These are phyloP conservation scores for Plasmopara viticola DNA, from an alignment of 352 stramenopile species.

Conservation along the genomic window DNA sequence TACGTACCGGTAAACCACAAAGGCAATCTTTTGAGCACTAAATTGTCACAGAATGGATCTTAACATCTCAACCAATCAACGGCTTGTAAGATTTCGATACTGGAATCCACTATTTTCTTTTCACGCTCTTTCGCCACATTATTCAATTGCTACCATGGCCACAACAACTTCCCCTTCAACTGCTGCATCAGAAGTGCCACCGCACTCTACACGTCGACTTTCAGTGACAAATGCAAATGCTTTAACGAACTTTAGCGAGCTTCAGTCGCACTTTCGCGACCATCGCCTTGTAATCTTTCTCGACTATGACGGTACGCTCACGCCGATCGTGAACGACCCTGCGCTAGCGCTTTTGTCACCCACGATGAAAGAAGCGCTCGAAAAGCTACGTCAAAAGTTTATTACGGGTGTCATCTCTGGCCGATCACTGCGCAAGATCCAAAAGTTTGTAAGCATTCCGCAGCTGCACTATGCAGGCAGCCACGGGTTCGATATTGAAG, in stretches of 20 bases:
- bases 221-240: conserved; percentile 72
- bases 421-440: conserved; percentile 83
- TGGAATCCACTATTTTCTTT: conserved; percentile 22
- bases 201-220: conserved; percentile 26
- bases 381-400: conserved; percentile 73
- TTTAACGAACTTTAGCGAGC: conserved; percentile 56
- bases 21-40: too few relatives aligned
- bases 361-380: conserved; percentile 60
- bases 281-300: conserved; percentile 78
- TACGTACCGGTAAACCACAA: too few relatives aligned
- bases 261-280: conserved; percentile 44
- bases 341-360: conserved; percentile 58
- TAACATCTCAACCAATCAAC: conserved; percentile 17
- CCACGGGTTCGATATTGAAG: conserved; percentile 87
- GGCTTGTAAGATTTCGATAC: conserved; percentile 14
- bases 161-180: conserved; percentile 5
- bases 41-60: too few relatives aligned
- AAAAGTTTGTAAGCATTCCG: conserved; percentile 82
- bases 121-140: conserved; percentile 10
- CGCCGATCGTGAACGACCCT: conserved; percentile 86
- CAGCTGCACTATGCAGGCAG: conserved; percentile 87
- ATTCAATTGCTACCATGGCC: conserved; percentile 17
- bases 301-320: conserved; percentile 88
- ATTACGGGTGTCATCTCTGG: conserved; percentile 84
- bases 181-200: conserved; percentile 1